Evolutionary conservation across 1,139 yeast genomes (phyloP).

Genomic region (Blastobotrys petasosporus): DNA sequence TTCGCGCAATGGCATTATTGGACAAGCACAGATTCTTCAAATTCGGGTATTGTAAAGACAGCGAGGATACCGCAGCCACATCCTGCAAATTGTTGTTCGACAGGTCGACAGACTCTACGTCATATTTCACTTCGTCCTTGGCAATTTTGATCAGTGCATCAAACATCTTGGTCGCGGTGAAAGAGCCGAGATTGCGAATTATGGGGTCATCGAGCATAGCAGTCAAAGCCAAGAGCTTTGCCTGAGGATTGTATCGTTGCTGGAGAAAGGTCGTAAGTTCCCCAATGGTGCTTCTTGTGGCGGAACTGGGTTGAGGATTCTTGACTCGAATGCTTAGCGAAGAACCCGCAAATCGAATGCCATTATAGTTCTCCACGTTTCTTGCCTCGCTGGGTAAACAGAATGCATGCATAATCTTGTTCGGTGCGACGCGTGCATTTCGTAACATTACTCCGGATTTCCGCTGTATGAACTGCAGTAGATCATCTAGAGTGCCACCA

Average conservation of each 20-base stretch:
- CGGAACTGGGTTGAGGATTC: constrained; percentile 11
- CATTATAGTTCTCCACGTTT: constrained; percentile 56
- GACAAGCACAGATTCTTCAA: constrained; percentile 74
- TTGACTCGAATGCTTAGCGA: constrained; percentile 37
- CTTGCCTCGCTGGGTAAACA: constrained; percentile 57
- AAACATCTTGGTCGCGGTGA: constrained; percentile 74
- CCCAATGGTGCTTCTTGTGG: constrained; percentile 9
- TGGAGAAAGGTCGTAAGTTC: constrained; percentile 52
- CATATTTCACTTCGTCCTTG: constrained; percentile 41
- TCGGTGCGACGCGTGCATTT: constrained; percentile 43
- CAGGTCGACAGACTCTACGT: constrained; percentile 68
- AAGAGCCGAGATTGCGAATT: constrained; percentile 58
- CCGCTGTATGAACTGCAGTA: constrained; percentile 62
- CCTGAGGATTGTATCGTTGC: constrained; percentile 59
- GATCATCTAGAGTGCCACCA: constrained; percentile 57
- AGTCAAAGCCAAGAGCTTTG: constrained; percentile 66
- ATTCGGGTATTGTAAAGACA: constrained; percentile 69
- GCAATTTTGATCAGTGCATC: constrained; percentile 90
- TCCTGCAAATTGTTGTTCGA: constrained; percentile 66
- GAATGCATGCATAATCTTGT: constrained; percentile 44
- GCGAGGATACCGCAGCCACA: constrained; percentile 53
- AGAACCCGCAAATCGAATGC: constrained; percentile 77
- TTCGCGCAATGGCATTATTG: constrained; percentile 57
- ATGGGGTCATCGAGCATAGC: constrained; percentile 60
- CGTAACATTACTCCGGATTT: constrained; percentile 54